phyloP scores from a whole-genome alignment of 441 rosid genomes.

The Viola pubescens region DNA sequence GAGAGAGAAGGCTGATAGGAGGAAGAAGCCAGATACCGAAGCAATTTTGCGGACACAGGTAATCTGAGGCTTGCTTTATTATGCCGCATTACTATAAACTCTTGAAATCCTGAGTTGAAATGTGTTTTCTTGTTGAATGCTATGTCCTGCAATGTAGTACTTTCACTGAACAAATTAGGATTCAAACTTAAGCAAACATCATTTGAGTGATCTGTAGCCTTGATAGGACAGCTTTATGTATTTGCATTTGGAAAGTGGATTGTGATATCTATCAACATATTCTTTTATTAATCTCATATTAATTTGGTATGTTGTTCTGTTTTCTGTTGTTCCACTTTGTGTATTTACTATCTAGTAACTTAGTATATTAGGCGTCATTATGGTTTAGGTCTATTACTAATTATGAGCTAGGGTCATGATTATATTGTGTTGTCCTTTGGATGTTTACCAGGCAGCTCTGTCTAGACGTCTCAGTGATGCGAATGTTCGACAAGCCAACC shows the following conservation, averaged over 20 bases:
- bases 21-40: conserved; percentile 48
- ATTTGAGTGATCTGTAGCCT: neutral
- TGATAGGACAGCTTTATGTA: no score
- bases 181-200: neutral
- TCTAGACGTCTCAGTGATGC: conserved; percentile 80
- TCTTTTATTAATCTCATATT: neutral
- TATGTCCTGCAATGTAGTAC: neutral
- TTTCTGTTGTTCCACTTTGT: neutral
- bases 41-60: conserved; percentile 88
- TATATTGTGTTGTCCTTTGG: neutral
- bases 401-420: no score
- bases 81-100: no score
- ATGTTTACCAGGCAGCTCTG: conserved; percentile 59
- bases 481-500: conserved; percentile 31
- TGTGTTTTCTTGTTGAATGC: neutral
- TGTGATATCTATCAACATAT: no score
- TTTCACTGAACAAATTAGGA: neutral
- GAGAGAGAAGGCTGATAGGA: conserved; percentile 41
- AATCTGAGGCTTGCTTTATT: neutral
- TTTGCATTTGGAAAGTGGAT: no score
- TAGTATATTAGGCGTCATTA: no score
- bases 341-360: neutral
- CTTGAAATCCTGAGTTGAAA: neutral
- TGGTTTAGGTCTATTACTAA: neutral
- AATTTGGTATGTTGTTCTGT: neutral